These are phyloP conservation scores for Thelonectria rubi DNA, from an alignment of 2,329 filamentous ascomycete species.

Conservation along the genomic window DNA sequence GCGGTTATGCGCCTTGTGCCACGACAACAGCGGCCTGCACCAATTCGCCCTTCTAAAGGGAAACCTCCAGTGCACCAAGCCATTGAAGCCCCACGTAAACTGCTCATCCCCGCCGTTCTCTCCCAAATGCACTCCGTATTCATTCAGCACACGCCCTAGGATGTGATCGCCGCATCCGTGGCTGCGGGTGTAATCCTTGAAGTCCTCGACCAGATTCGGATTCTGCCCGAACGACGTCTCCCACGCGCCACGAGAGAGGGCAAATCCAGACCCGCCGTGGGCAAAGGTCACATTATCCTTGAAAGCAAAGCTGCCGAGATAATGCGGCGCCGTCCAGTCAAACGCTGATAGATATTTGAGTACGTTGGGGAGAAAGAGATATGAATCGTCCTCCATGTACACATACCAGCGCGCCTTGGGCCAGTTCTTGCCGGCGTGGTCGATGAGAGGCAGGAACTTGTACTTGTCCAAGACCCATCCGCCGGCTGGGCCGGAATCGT, in stretches of 20 bases:
- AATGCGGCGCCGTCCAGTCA: constrained; percentile 34
- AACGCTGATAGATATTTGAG: constrained; percentile 31
- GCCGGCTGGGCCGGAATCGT: constrained; percentile 37
- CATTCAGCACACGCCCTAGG: constrained; percentile 31
- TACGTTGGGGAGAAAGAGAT: constrained; percentile 37
- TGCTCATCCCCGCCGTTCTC: constrained; percentile 39
- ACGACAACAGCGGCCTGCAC: constrained; percentile 39
- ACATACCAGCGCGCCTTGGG: constrained; percentile 40
- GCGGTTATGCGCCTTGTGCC: constrained; percentile 40
- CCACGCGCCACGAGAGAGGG: constrained; percentile 37
- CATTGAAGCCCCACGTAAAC: constrained; percentile 41
- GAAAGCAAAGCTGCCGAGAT: constrained; percentile 38
- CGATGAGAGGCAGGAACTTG: constrained; percentile 40
- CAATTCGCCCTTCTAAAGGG: constrained; percentile 36
- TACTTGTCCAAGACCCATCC: constrained; percentile 43
- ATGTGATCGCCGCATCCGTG: constrained; percentile 42
- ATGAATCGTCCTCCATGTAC: constrained; percentile 41
- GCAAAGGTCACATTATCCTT: constrained; percentile 39
- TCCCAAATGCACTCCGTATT: constrained; percentile 37
- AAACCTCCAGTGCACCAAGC: constrained; percentile 38
- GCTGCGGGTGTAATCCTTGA: constrained; percentile 34
- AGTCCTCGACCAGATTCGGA: constrained; percentile 31
- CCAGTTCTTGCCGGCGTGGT: constrained; percentile 38
- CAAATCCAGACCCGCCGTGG: constrained; percentile 40
- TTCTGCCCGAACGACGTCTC: constrained; percentile 35